phyloP scores from a whole-genome alignment of 352 stramenopile genomes.

The Globisporangium nagaii region DNA sequence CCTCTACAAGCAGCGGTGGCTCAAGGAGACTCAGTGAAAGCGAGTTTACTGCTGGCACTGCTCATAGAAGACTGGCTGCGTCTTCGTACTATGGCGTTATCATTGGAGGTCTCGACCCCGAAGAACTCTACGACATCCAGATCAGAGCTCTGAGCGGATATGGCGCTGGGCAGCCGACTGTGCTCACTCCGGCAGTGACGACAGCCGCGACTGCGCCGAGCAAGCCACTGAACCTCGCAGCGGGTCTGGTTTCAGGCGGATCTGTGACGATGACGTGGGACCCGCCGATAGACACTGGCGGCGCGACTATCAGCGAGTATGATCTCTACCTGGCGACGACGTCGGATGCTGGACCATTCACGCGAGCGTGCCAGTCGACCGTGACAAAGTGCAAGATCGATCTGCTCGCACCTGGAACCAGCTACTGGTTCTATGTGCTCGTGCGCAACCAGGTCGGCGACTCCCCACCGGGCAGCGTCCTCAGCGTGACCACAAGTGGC shows the following conservation, averaged over 20 bases:
- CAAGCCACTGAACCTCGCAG: constrained; percentile 15
- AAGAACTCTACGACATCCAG: constrained; percentile 47
- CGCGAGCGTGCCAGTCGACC: constrained; percentile 15
- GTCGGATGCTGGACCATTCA: constrained; percentile 12
- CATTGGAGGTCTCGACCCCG: constrained; percentile 40
- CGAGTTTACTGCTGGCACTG: background rate
- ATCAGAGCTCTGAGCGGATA: constrained; percentile 31
- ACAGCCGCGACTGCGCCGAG: constrained; percentile 23
- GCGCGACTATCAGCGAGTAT: constrained; percentile 32
- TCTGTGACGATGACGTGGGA: constrained; percentile 34
- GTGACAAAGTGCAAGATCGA: constrained; percentile 22
- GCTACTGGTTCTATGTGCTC: constrained; percentile 38
- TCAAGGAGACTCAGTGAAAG: constrained; percentile 8
- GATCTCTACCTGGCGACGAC: constrained; percentile 21
- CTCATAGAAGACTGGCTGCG: constrained; percentile 7
- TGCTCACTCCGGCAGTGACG: constrained; percentile 20
- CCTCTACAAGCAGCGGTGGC: background rate
- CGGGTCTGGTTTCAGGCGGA: constrained; percentile 23
- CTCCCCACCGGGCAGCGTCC: constrained; percentile 16
- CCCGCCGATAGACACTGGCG: constrained; percentile 34
- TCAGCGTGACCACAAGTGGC: constrained; percentile 19
- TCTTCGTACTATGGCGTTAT: constrained; percentile 12
- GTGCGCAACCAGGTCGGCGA: constrained; percentile 30
- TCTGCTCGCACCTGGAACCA: constrained; percentile 17
- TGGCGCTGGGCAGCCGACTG: constrained; percentile 20